These are phyloP conservation scores for Phlyctochytrium arcticum DNA, from an alignment of 192 early-diverging fungal species.

Conservation along the genomic window DNA sequence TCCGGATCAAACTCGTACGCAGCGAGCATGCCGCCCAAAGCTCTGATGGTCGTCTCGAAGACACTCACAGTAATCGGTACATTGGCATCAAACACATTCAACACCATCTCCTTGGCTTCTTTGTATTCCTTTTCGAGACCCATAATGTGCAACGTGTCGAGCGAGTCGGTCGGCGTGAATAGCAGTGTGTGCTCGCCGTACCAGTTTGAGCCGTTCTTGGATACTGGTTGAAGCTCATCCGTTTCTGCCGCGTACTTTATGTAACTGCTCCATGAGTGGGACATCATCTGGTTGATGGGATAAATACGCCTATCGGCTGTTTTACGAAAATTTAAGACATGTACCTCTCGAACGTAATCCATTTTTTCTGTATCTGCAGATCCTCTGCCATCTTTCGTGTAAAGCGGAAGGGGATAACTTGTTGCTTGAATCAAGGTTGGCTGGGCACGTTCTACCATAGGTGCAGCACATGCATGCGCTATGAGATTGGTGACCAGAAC, in stretches of 20 bases:
- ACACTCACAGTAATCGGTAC: conserved; percentile 78
- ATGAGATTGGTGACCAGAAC: too few species aligned
- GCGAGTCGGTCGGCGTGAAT: conserved; percentile 73
- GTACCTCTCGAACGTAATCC: background rate
- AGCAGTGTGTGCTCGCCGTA: conserved; percentile 16
- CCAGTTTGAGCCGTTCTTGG: conserved; percentile 32
- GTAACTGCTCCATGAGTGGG: conserved; percentile 52
- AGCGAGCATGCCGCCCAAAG: conserved; percentile 79
- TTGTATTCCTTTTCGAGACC: conserved; percentile 74
- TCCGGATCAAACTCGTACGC: conserved; percentile 78
- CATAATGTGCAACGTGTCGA: conserved; percentile 89
- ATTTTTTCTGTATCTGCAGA: background rate
- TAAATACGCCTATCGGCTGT: too few species aligned
- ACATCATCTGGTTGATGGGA: background rate
- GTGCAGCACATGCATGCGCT: too few species aligned
- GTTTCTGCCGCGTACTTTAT: conserved; percentile 68
- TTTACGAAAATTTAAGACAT: too few species aligned
- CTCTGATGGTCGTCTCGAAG: conserved; percentile 85
- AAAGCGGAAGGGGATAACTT: background rate
- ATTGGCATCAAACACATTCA: conserved; percentile 52
- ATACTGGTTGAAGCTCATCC: conserved; percentile 52
- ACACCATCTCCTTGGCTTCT: conserved; percentile 64
- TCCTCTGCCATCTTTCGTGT: background rate
- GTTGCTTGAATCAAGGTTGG: too few species aligned
- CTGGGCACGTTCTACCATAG: too few species aligned